Conservation (phyloP, 768 basidiomycete genomes). For the Scleroderma citrinum region DNA sequence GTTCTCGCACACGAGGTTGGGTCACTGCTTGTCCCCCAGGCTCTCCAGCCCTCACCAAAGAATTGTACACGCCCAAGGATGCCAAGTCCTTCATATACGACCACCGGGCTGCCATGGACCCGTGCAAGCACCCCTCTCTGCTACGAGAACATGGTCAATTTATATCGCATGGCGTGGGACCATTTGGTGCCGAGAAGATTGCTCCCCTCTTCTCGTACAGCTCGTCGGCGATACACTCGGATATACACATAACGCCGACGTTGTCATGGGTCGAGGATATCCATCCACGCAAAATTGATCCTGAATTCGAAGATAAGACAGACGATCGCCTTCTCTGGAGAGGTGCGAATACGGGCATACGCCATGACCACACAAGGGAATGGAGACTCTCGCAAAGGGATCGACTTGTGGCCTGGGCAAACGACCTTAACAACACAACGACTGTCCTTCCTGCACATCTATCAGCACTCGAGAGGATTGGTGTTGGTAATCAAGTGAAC, state of each 20-base stretch:
- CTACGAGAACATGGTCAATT: constrained; percentile 44
- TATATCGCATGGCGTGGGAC: constrained; percentile 38
- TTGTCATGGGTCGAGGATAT: constrained; percentile 43
- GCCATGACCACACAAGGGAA: constrained; percentile 29
- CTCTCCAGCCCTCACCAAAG: constrained; percentile 29
- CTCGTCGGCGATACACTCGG: constrained; percentile 40
- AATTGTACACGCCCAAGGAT: constrained; percentile 8
- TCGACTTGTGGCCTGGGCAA: constrained; percentile 36
- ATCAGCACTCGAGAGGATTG: constrained; percentile 26
- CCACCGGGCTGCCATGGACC: constrained; percentile 32
- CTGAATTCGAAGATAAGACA: constrained; percentile 57
- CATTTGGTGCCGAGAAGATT: constrained; percentile 31
- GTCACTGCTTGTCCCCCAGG: constrained; percentile 33
- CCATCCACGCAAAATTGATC: constrained; percentile 41
- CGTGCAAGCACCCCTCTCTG: constrained; percentile 35
- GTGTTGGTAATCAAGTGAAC: constrained; percentile 23
- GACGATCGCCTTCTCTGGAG: constrained; percentile 63
- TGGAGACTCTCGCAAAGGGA: constrained; percentile 48
- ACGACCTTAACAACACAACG: constrained; percentile 30
- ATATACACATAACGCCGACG: constrained; percentile 41
- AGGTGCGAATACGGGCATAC: constrained; percentile 61
- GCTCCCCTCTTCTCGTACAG: constrained; percentile 47
- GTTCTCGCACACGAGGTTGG: constrained; percentile 25
- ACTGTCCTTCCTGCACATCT: constrained; percentile 29
- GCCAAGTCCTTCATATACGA: constrained; percentile 23